Percentiles rank a stretch among this genome's conserved stretches.
Evolutionary conservation across 805 yeast genomes (phyloP).

Genomic region (Ogataea pignaliae): DNA sequence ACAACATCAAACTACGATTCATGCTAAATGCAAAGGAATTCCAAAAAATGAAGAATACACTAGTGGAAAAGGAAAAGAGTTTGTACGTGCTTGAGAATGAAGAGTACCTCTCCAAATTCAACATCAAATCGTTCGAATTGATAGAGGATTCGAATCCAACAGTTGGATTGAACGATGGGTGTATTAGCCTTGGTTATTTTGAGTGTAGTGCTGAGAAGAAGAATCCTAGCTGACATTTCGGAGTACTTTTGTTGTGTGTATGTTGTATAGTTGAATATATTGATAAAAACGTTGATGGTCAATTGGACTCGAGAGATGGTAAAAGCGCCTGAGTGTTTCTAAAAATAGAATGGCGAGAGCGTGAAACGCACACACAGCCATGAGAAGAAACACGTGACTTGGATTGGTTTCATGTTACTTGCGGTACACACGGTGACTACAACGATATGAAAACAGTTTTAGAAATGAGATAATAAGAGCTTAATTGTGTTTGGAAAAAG

Average conservation of each 20-base stretch:
- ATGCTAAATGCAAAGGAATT: constrained; percentile 18
- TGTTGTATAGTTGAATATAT: neutral
- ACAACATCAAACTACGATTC: constrained; percentile 27
- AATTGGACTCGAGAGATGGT: too few species aligned
- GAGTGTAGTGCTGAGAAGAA: constrained; percentile 46
- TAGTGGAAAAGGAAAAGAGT: constrained; percentile 17
- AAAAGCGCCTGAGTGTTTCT: too few species aligned
- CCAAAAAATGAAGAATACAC: constrained; percentile 22
- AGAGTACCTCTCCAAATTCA: constrained; percentile 31
- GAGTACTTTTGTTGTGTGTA: neutral
- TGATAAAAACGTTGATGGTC: too few species aligned
- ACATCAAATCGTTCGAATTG: constrained; percentile 48
- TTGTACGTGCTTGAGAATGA: constrained; percentile 19
- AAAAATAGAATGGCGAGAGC: too few species aligned
- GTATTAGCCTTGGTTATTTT: constrained; percentile 49
- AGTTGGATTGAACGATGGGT: constrained; percentile 46
- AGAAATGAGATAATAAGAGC: too few species aligned
- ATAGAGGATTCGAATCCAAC: constrained; percentile 53
- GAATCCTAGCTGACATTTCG: constrained; percentile 33
- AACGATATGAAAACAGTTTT: too few species aligned
- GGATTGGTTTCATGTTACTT: too few species aligned
- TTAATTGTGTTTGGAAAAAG: too few species aligned
- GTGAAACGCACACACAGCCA: too few species aligned
- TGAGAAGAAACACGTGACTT: too few species aligned
- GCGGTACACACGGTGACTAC: too few species aligned